Evolutionary conservation across 257 asterid species (phyloP).

Genomic region (Solanum pinnatisectum): DNA sequence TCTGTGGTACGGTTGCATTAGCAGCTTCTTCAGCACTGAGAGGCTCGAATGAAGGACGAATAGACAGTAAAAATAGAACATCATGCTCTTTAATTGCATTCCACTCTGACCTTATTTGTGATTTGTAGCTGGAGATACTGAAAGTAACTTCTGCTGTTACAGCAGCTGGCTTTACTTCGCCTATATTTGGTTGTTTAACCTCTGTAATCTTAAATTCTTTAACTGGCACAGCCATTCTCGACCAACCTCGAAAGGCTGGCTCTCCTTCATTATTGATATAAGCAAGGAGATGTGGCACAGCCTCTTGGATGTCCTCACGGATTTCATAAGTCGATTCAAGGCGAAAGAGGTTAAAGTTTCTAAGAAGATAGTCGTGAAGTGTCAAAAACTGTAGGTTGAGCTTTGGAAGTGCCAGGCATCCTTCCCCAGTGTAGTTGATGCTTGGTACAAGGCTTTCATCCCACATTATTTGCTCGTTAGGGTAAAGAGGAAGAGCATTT

Average conservation of each 20-base stretch:
- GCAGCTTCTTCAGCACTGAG: constrained; percentile 83
- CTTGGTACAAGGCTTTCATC: constrained; percentile 99
- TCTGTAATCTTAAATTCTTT: constrained; percentile 68
- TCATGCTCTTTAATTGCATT: constrained; percentile 96
- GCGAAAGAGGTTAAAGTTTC: constrained; percentile 97
- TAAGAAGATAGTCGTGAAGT: constrained; percentile 91
- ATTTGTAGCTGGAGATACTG: constrained; percentile 87
- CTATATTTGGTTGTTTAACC: constrained; percentile 93
- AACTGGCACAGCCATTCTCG: constrained; percentile 97
- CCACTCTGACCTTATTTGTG: constrained; percentile 97
- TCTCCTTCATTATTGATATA: constrained; percentile 85
- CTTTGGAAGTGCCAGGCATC: constrained; percentile 98
- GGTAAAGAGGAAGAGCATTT: constrained; percentile 95
- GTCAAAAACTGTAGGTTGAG: constrained; percentile 93
- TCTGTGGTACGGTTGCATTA: constrained; percentile 82
- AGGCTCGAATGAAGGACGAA: constrained; percentile 89
- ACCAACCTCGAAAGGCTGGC: constrained; percentile 99
- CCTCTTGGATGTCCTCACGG: constrained; percentile 98
- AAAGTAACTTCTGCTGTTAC: constrained; percentile 89
- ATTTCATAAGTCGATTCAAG: constrained; percentile 98
- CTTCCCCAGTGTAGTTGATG: constrained; percentile 98
- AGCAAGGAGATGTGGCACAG: constrained; percentile 95
- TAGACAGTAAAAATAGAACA: constrained; percentile 79
- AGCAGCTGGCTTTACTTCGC: constrained; percentile 90
- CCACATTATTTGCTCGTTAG: constrained; percentile 98